Base-by-base conservation (phyloP, 2,329 filamentous ascomycete genomes). In the Trichoderma polysporum region DNA sequence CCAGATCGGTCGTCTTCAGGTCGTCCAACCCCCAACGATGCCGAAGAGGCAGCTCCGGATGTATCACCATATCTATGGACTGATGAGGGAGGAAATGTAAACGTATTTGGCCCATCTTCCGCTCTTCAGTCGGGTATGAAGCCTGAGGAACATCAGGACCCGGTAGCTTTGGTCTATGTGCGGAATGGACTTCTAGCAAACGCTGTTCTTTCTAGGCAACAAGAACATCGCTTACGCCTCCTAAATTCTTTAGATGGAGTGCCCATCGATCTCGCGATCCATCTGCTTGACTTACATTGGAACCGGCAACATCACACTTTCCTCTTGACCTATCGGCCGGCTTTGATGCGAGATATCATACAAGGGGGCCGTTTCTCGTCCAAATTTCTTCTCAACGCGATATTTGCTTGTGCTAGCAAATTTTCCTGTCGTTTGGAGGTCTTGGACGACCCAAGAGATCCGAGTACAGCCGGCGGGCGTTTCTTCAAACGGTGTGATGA, bases 281-380 rank as follows among this genome's bases (percentile, higher is more conserved):
- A 80, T 68, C 71, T 80, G 10, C 70, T 81, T 17, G 73, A 79
- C 54, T 67, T 80, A 8, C 78, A 80, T 69, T 79, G 78, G 78
- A 77, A 73, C 66, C 73, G 78, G 7, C 79, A 79, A 68, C 78
- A 80, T 66, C 75, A 78, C 57, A 75, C 75, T 0, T 79, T 76
- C 50, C 71, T 79, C 2, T 67, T 80, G 10, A 78, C 78, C 1
- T 80, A 80, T 69, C 75, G 79, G 4, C 78, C 78, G 0, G 76
- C 75, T 0, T 71, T 80, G 50, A 79, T 79, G 76, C 71, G 74
- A 10, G 76, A 78, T 58, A 71, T 81, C 33, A 63, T 71, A 10
- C 70, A 74, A 1, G 72, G 71, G 7, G 79, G 79, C 1, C 75
- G 76, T 7, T 77, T 79, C 66, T 76, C 73, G 56, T 79, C 76